Percentiles rank a stretch among this genome's conserved stretches.
Conservation (phyloP, 2,329 filamentous ascomycete species). For the Bipolaris oryzae region DNA sequence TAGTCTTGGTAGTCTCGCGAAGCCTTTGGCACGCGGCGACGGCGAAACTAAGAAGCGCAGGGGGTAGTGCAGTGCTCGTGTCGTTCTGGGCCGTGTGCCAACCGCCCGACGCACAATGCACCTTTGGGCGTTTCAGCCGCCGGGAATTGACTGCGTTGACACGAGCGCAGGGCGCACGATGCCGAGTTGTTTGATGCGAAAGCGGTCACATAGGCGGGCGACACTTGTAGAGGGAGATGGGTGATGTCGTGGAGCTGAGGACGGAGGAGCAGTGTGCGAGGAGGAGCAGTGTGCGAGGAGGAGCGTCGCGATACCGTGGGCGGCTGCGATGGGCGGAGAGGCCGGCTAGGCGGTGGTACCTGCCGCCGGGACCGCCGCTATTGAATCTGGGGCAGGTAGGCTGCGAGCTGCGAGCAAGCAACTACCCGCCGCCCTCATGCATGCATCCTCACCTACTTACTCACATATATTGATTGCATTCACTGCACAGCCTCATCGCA, state of each 20-base stretch:
- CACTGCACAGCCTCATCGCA: not conserved
- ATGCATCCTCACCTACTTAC: not conserved
- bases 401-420: not conserved
- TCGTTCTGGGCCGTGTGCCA: conserved; percentile 28
- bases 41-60: conserved; percentile 21
- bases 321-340: conserved; percentile 5
- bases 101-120: conserved; percentile 34
- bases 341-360: conserved; percentile 18
- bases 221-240: conserved; percentile 34
- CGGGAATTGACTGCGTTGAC: conserved; percentile 26
- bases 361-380: conserved; percentile 25
- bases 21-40: conserved; percentile 15
- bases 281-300: conserved; percentile 21
- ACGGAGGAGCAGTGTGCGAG: too few species aligned
- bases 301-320: conserved; percentile 7
- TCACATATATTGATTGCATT: not conserved
- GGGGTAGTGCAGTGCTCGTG: conserved; percentile 26
- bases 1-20: conserved; percentile 23
- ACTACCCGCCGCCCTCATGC: not conserved
- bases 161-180: conserved; percentile 30
- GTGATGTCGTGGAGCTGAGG: conserved; percentile 11
- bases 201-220: conserved; percentile 25
- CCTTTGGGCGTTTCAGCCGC: conserved; percentile 46
- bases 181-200: conserved; percentile 30
- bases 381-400: conserved; percentile 13